Base-by-base conservation (phyloP, 2,329 filamentous ascomycete species). In the Trichoderma lentiforme region DNA sequence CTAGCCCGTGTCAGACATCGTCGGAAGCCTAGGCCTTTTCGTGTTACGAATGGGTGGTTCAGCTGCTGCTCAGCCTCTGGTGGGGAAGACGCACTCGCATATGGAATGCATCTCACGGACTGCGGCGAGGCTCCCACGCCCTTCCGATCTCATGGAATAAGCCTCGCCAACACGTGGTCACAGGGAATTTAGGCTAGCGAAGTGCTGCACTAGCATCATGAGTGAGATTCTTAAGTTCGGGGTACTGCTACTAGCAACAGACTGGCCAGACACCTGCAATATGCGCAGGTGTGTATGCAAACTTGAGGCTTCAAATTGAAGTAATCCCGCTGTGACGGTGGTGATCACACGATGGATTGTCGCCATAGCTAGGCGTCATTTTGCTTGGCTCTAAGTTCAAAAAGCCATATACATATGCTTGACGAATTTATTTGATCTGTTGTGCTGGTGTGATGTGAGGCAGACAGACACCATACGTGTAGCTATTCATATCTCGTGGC, bases 41-140 rank as follows among this genome's bases (percentile, higher is more conserved):
- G 30, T 57, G 15, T 3, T 18, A 24, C 60, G 58, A 36, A 62
- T 51, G n/a, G 67, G 67, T 34, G 39, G 57, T 36, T 61, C 57
- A 51, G 67, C 67, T 53, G 65, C 39, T 36, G 67, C 53, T 62
- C 67, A 70, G 67, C 67, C 67, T 57, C 57, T 15, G 32, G 67
- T 34, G 67, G 67, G 56, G 67, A 61, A 53, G 32, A 53, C 39
- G 66, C 66, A 70, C 28, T 24, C 8, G 21, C 34, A 26, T 24
- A 39, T 39, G 24, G 51, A 57, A 32, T 36, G 67, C 39, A 53
- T 53, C 36, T 61, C 53, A 62, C 12, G 9, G 57, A 70, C 57
- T 70, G 57, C 39, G 67, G 56, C 67, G 43, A 70, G 67, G 67
- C 67, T 51, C 57, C 67, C 67, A 62, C 67, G 57, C 67, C 67